Base-by-base conservation (phyloP, 805 yeast genomes). In the Wickerhamiella azyma region DNA sequence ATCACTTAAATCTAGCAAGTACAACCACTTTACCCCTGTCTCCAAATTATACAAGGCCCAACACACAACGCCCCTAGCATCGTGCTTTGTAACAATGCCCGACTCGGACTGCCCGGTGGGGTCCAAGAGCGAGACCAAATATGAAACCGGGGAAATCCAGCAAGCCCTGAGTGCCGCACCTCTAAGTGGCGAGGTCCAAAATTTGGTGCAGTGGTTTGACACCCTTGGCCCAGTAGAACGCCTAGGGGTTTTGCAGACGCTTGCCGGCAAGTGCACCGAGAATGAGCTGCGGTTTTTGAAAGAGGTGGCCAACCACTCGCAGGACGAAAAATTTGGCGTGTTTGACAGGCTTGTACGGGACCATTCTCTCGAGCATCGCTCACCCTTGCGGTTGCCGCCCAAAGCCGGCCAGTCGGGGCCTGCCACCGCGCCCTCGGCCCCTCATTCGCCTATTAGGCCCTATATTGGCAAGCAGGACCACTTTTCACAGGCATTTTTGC, bases 201-300 rank as follows among this genome's bases (percentile, higher is more conserved):
- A 64, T 29, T 56, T 66, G 47, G 69, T 63, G 51, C 57, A 59
- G 43, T 67, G 71, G 71, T 67, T 64, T 52, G 59, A 62, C 35
- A 58, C 59, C 29, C 58, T 67, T 28, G 53, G 58, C 40, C 58
- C 59, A 29, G 58, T 57, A 21, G 71, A 67, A 51, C 63, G 68
- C 32, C 56, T 66, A 7, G 62, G 67, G 26, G 59, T 70, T 9
- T 51, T 66, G 41, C 54, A 59, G 41, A 53, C 69, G 9, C 56
- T 67, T 33, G 53, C 63, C 17, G 61, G 61, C 45, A 66, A 53
- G 32, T 51, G 55, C 29, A 29, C 51, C 14, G 53, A 49, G 42
- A 19, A 13, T 11, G 45, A 46, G 26, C 35, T 38, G n/a, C 17
- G 36, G 32, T 43, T 35, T 14, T 21, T 39, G 14, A 5, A 36